Base-by-base conservation (phyloP, 2,329 filamentous ascomycete genomes). In the Atkinsonella hypoxylon region DNA sequence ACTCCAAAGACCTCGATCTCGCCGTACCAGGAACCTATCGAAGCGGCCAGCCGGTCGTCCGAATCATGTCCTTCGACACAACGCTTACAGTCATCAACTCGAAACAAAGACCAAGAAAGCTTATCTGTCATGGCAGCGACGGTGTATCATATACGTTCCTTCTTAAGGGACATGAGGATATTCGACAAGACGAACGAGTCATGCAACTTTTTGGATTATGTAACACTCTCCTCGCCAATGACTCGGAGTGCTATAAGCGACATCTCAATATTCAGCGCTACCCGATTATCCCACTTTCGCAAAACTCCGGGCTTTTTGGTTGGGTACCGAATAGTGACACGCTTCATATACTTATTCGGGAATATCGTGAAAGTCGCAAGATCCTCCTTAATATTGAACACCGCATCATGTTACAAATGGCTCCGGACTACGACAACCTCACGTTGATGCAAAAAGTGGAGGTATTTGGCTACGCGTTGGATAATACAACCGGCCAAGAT, bases 381-480 rank as follows among this genome's bases (percentile, higher is more conserved):
- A 99, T 99, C 57, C 73, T 99, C 39, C 83, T 98, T 58, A 99
- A 98, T 63, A 99, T 99, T 56, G 93, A 99, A 70, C 93, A 99
- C 65, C 86, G 94, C 42, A 98, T 98, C 66, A 99, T 99, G 93
- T 75, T 99, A 51, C 94, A 99, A 67, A 98, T 98, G 93, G 93
- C 93, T 22, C 94, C 93, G 0, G 93, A 99, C 65, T 98, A 97
- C 62, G 93, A 98, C 64, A 96, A 95, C 61, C 81, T 99, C 45
- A 97, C 94, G 1, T 79, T 99, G 36, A 97, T 99, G 93, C 94
- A 99, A 65, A 99, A 98, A 71, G 94, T 98, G 0, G 94, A 99
- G 67, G 93, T 99, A 11, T 99, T 99, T 64, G 91, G 93, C 32
- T 99, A 99, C 65, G 94, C 93, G 4, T 82, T 99, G 53, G 94